Evolutionary conservation across 2,329 filamentous ascomycete species (phyloP).

Genomic region (Pyrenophora teres): DNA sequence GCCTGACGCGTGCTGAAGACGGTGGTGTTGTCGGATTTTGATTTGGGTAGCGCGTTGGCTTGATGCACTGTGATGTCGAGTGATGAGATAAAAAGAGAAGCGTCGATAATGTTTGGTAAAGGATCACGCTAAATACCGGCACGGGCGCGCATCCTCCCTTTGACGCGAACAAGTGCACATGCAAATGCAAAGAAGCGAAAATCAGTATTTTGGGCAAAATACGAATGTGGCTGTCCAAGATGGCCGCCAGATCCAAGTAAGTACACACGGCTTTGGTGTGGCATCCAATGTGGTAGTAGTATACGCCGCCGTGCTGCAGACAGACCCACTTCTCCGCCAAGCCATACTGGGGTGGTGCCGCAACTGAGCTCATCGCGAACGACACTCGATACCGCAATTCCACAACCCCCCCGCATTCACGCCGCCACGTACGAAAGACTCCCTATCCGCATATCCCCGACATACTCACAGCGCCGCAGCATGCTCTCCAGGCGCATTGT

Average conservation of each 20-base stretch:
- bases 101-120: constrained; percentile 15
- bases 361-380: constrained; percentile 39
- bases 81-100: constrained; percentile 22
- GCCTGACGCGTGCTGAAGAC: constrained; percentile 17
- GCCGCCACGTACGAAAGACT: constrained; percentile 35
- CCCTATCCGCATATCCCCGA: constrained; percentile 14
- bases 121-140: constrained; percentile 19
- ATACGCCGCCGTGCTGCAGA: not conserved
- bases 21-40: constrained; percentile 38
- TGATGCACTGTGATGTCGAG: constrained; percentile 40
- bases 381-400: constrained; percentile 26
- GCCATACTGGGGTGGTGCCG: constrained; percentile 13
- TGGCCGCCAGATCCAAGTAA: constrained; percentile 5
- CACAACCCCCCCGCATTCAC: constrained; percentile 24
- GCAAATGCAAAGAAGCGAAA: not conserved
- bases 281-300: constrained; percentile 5
- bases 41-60: constrained; percentile 32
- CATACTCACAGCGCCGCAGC: constrained; percentile 50
- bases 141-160: constrained; percentile 10
- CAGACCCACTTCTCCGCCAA: constrained; percentile 18
- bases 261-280: constrained; percentile 13
- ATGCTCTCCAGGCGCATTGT: constrained; percentile 53
- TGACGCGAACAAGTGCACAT: not conserved
- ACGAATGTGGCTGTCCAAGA: not conserved
- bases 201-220: not conserved